Base-by-base conservation (phyloP, 805 yeast species). In the Kuraishia ogatae region DNA sequence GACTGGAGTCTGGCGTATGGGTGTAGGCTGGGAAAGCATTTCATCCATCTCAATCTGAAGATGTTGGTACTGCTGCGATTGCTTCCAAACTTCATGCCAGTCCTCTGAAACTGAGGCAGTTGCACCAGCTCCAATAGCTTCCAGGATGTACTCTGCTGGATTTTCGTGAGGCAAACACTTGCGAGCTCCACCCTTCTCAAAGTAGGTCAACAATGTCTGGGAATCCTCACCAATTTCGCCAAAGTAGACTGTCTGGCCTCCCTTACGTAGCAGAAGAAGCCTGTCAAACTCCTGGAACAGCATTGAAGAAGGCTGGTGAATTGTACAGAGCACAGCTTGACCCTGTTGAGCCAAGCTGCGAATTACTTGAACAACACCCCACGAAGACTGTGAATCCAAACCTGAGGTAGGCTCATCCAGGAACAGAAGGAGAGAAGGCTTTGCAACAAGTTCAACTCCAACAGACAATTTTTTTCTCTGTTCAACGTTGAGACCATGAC, bases 271-370 rank as follows among this genome's bases (percentile, higher is more conserved):
- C 50, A 79, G 64, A 55, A 79, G 65, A 50, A 78, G 61, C 54
- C 78, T 71, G 60, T 78, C 81, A 57, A 78, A 78, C 57, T 72
- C 72, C 58, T 76, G 75, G 62, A 78, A 70, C 54, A 78, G 65
- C 15, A 78, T 71, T 17, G 82, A 79, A 15, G 82, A 77, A 56
- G 82, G 83, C 64, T 79, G 83, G 64, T 79, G 83, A 58, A 79
- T 78, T 17, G 82, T 78, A 70, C 82, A 78, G 62, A 79, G 64
- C 55, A 78, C 76, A 15, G 80, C 74, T 60, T 77, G 80, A 17
- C 81, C 81, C 50, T 76, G 72, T 51, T 66, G 66, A 8, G 80
- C 76, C 60, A 78, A 65, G 54, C 67, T 70, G 57, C 73, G 67
- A 61, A 79, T 63, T 58, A 78, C 67, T 61, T 74, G 71, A 50